phyloP scores from a whole-genome alignment of 192 early-diverging fungal genomes.

The Oehlia diaphana region DNA sequence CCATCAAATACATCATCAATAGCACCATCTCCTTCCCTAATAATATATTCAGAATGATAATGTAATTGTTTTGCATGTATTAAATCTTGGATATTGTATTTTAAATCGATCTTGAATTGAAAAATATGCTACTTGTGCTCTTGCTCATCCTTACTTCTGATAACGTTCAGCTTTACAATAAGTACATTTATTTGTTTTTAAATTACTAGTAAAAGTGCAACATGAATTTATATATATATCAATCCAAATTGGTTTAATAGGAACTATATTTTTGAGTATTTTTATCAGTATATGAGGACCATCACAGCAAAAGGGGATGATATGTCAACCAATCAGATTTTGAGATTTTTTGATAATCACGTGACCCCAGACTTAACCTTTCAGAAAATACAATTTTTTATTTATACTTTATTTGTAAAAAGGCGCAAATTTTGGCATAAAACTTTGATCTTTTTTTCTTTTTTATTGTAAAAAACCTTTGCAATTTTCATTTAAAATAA shows the following conservation, averaged over 20 bases:
- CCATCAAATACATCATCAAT: slow-evolving; percentile 4
- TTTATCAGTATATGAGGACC: too few species aligned
- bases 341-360: too few species aligned
- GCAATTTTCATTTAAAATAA: too few species aligned
- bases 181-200: neutral
- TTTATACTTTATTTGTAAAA: too few species aligned
- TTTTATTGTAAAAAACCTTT: too few species aligned
- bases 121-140: neutral
- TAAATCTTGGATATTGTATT: neutral
- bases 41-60: neutral
- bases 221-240: slow-evolving; percentile 6
- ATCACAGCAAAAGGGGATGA: too few species aligned
- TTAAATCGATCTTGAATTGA: neutral
- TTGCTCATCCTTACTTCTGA: neutral
- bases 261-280: neutral
- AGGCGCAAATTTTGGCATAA: too few species aligned
- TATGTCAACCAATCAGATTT: too few species aligned
- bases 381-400: too few species aligned
- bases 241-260: neutral
- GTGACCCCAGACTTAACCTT: too few species aligned
- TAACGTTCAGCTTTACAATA: neutral
- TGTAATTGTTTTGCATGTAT: neutral
- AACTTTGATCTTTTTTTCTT: too few species aligned
- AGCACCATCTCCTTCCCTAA: too few species aligned
- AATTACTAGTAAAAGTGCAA: neutral